Conservation (phyloP, 2,329 filamentous ascomycete species). For the Xylaria sp. region DNA sequence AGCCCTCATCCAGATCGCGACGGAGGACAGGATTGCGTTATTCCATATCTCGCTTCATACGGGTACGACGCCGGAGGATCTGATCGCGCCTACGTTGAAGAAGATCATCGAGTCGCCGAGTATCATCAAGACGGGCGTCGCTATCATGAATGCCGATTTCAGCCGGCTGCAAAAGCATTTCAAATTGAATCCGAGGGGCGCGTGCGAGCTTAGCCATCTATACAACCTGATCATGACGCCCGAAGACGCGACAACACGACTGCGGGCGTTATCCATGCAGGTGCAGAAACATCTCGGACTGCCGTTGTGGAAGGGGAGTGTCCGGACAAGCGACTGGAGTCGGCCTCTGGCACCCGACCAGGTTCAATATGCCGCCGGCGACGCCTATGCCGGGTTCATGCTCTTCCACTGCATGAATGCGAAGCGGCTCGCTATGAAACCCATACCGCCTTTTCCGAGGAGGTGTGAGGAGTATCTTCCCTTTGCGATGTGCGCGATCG, state of each 20-base stretch:
- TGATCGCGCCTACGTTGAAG: slow-evolving; percentile 26
- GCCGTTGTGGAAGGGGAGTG: slow-evolving; percentile 22
- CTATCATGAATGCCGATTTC: slow-evolving; percentile 22
- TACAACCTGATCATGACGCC: slow-evolving; percentile 17
- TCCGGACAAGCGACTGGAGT: slow-evolving; percentile 24
- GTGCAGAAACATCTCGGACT: slow-evolving; percentile 23
- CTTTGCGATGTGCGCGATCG: background rate
- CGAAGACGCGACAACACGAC: slow-evolving; percentile 14
- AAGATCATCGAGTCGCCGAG: slow-evolving; percentile 23
- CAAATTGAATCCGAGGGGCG: slow-evolving; percentile 20
- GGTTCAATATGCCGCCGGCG: slow-evolving; percentile 23
- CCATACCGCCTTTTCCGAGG: slow-evolving; percentile 20
- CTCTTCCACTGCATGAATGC: slow-evolving; percentile 28
- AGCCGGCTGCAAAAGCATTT: slow-evolving; percentile 19
- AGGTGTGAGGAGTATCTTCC: slow-evolving; percentile 18
- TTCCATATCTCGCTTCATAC: slow-evolving; percentile 27
- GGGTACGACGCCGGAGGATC: slow-evolving; percentile 22
- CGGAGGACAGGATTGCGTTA: slow-evolving; percentile 23
- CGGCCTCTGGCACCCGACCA: slow-evolving; percentile 15
- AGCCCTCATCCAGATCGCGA: slow-evolving; percentile 27
- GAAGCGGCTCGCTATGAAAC: slow-evolving; percentile 22
- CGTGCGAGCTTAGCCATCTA: slow-evolving; percentile 28
- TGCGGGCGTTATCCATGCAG: slow-evolving; percentile 18
- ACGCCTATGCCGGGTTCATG: slow-evolving; percentile 29
- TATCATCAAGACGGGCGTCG: slow-evolving; percentile 26